A percentile compares a stretch with the other conserved stretches of the same genome.
Evolutionary conservation across 2,329 filamentous ascomycete genomes (phyloP).

Genomic region (Aspergillus transmontanensis): DNA sequence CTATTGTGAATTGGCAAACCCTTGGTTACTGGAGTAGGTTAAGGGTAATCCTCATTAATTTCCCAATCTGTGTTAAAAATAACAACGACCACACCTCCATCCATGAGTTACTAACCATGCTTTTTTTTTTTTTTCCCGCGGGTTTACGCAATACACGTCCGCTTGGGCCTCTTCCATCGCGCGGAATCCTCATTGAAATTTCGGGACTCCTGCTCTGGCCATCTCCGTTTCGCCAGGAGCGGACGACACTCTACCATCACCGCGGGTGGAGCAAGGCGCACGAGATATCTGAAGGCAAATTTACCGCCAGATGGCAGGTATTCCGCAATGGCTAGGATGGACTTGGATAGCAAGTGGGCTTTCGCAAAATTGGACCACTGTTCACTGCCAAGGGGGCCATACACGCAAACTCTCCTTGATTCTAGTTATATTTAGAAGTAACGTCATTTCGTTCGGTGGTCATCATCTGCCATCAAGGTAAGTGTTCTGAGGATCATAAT

Average conservation of each 20-base stretch:
- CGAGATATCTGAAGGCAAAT: background rate
- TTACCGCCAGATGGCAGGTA: background rate
- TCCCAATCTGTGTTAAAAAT: constrained; percentile 10
- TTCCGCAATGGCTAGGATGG: constrained; percentile 1
- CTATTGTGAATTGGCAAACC: background rate
- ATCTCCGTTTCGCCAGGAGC: constrained; percentile 1
- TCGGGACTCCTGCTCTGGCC: constrained; percentile 15
- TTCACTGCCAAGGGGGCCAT: background rate
- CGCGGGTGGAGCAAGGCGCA: background rate
- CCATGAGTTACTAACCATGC: background rate
- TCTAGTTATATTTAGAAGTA: background rate
- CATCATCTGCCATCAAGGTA: background rate
- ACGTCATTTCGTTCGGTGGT: background rate
- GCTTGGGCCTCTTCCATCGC: constrained; percentile 15
- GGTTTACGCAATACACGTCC: constrained; percentile 18
- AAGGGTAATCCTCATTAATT: constrained; percentile 1
- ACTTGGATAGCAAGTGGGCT: background rate
- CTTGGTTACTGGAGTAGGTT: background rate
- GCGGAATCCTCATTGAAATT: constrained; percentile 5
- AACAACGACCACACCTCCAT: background rate
- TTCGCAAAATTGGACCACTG: background rate
- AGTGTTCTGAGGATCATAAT: constrained; percentile 3
- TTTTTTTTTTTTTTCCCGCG: background rate
- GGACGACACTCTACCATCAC: background rate
- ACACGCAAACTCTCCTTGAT: background rate